Evolutionary conservation across 352 stramenopile species (phyloP).

Genomic region (Globisporangium radiosum): DNA sequence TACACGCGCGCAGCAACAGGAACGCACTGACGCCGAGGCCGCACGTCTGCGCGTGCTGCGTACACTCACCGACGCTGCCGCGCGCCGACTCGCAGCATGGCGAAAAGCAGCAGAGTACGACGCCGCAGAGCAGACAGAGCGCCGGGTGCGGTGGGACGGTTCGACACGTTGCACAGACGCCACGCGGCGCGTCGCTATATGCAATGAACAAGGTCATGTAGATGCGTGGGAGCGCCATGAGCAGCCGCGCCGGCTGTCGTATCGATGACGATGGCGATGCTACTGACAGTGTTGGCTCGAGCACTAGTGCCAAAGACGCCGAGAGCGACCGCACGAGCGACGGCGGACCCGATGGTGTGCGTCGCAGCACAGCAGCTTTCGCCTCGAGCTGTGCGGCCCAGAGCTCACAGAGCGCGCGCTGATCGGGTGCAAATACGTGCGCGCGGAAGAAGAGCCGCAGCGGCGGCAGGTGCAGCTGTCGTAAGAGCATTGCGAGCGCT

Average conservation of each 20-base stretch:
- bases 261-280: slow-evolving; percentile 6
- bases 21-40: slow-evolving; percentile 56
- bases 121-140: slow-evolving; percentile 70
- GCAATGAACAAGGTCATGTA: slow-evolving; percentile 83
- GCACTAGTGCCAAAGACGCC: too few species aligned
- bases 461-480: slow-evolving; percentile 55
- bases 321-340: background rate
- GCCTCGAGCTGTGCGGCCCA: slow-evolving; percentile 70
- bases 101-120: slow-evolving; percentile 74
- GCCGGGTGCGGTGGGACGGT: slow-evolving; percentile 64
- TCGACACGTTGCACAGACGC: slow-evolving; percentile 47
- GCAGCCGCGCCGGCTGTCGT: slow-evolving; percentile 5
- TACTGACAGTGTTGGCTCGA: background rate
- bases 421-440: slow-evolving; percentile 47
- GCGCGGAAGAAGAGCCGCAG: slow-evolving; percentile 61
- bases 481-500: slow-evolving; percentile 37
- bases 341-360: background rate
- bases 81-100: slow-evolving; percentile 51
- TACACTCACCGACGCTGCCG: slow-evolving; percentile 65
- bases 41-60: slow-evolving; percentile 61
- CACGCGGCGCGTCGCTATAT: slow-evolving; percentile 62
- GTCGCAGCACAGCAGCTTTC: slow-evolving; percentile 51
- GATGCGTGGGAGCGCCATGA: slow-evolving; percentile 51
- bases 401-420: slow-evolving; percentile 60
- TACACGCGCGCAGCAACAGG: slow-evolving; percentile 68